A percentile compares a stretch with the other conserved stretches of the same genome.
These are phyloP conservation scores for Penicillium egyptiacum DNA, from an alignment of 495 filamentous ascomycete genomes.

Conservation along the genomic window DNA sequence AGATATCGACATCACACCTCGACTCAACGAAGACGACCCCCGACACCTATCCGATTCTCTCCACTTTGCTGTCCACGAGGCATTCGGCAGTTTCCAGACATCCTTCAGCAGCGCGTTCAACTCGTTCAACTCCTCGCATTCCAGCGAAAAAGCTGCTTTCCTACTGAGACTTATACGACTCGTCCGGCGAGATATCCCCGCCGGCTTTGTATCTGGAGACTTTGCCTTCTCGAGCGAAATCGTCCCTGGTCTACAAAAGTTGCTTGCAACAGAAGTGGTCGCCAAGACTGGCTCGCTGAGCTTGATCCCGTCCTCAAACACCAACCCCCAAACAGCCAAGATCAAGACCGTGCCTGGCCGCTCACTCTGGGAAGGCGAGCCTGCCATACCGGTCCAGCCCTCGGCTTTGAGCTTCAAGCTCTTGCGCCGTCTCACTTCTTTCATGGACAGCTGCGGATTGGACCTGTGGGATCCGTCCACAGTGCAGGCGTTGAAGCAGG, in stretches of 20 bases:
- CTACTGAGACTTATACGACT: constrained; percentile 76
- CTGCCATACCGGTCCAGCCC: constrained; percentile 76
- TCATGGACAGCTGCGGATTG: constrained; percentile 67
- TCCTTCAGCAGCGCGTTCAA: constrained; percentile 52
- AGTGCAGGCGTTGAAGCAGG: constrained; percentile 59
- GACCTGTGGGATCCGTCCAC: constrained; percentile 84
- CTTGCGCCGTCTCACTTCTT: constrained; percentile 59
- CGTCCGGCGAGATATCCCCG: constrained; percentile 64
- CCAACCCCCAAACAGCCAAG: constrained; percentile 15
- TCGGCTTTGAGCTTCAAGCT: constrained; percentile 75
- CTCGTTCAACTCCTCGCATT: constrained; percentile 40
- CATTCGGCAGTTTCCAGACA: constrained; percentile 59
- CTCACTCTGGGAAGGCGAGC: constrained; percentile 75
- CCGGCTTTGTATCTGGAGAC: constrained; percentile 34
- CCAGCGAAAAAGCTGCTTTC: constrained; percentile 62
- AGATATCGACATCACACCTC: constrained; percentile 57
- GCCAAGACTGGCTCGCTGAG: constrained; percentile 14
- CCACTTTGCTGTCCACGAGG: constrained; percentile 51
- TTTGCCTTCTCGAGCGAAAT: constrained; percentile 43
- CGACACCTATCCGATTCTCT: constrained; percentile 61
- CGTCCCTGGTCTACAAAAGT: constrained; percentile 58
- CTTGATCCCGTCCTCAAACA: constrained; percentile 13
- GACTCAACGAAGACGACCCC: constrained; percentile 74
- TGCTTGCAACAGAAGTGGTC: constrained; percentile 46
- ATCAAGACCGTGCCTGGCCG: constrained; percentile 42